Evolutionary conservation across 1,284 basidiomycete genomes (phyloP).

Genomic region (Ganoderma meredithae): DNA sequence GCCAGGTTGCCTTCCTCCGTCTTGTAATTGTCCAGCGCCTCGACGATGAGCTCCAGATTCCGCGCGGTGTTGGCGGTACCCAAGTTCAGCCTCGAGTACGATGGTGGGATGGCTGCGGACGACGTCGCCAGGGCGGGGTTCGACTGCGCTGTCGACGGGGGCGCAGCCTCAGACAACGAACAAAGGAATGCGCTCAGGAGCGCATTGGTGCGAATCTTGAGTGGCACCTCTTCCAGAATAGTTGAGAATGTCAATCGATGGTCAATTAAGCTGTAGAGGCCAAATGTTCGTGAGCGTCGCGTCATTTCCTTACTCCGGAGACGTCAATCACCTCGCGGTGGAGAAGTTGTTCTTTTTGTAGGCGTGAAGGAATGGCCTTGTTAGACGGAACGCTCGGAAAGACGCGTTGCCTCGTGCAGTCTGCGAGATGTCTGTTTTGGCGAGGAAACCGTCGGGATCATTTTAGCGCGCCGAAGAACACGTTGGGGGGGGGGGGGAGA

Average conservation of each 20-base stretch:
- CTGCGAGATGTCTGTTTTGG: slow-evolving; percentile 67
- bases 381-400: slow-evolving; percentile 92
- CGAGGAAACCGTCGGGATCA: slow-evolving; percentile 7
- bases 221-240: slow-evolving; percentile 90
- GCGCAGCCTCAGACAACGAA: slow-evolving; percentile 57
- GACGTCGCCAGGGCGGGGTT: slow-evolving; percentile 48
- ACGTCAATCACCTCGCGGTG: slow-evolving; percentile 69
- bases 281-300: slow-evolving; percentile 23
- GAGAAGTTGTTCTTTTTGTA: slow-evolving; percentile 91
- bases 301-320: slow-evolving; percentile 31
- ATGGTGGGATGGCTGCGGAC: slow-evolving; percentile 54
- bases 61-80: slow-evolving; percentile 66
- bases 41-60: slow-evolving; percentile 84
- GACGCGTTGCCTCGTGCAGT: slow-evolving; percentile 87
- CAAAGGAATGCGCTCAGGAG: slow-evolving; percentile 88
- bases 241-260: slow-evolving; percentile 90
- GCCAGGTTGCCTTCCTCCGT: slow-evolving; percentile 95
- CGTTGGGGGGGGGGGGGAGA: slow-evolving; percentile 23
- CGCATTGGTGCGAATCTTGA: slow-evolving; percentile 89
- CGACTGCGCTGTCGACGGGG: slow-evolving; percentile 45
- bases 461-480: slow-evolving; percentile 20
- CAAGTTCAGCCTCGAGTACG: slow-evolving; percentile 68
- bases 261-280: slow-evolving; percentile 73
- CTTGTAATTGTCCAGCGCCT: slow-evolving; percentile 86
- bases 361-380: slow-evolving; percentile 85